Evolutionary conservation across 2,329 filamentous ascomycete genomes (phyloP).

Genomic region (Venturiaceae sp.): DNA sequence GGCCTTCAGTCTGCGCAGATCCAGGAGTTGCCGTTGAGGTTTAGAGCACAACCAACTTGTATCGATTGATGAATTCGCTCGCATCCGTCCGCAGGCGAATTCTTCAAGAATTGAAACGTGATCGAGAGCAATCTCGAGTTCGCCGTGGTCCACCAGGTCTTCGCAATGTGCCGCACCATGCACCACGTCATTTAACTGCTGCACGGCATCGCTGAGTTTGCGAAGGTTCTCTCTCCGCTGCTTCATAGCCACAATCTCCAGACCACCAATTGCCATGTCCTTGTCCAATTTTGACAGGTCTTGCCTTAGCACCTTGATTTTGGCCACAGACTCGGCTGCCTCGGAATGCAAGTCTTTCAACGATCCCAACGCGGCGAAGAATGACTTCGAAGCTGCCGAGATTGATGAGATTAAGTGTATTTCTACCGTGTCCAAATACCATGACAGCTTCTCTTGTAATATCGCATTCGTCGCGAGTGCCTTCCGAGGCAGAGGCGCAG

Average conservation of each 20-base stretch:
- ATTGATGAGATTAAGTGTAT: constrained; percentile 95
- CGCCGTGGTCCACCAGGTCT: constrained; percentile 69
- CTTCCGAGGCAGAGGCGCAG: constrained; percentile 56
- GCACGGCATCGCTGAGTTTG: constrained; percentile 71
- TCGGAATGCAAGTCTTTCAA: constrained; percentile 86
- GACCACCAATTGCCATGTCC: constrained; percentile 74
- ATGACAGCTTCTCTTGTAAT: constrained; percentile 92
- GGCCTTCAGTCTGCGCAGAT: constrained; percentile 68
- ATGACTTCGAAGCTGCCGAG: constrained; percentile 88
- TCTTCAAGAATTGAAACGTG: constrained; percentile 69
- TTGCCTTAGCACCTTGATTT: constrained; percentile 70
- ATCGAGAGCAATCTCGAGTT: constrained; percentile 70
- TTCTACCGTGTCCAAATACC: constrained; percentile 99
- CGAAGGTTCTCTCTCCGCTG: constrained; percentile 74
- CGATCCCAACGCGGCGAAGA: constrained; percentile 89
- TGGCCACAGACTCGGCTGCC: constrained; percentile 78
- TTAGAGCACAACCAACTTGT: constrained; percentile 22
- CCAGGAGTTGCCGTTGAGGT: constrained; percentile 40
- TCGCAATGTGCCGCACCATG: constrained; percentile 69
- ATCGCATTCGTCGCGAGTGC: constrained; percentile 93
- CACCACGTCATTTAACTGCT: constrained; percentile 73
- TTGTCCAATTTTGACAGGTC: constrained; percentile 75
- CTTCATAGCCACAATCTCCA: constrained; percentile 78
- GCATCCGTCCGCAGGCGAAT: constrained; percentile 65
- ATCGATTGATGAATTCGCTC: constrained; percentile 18